phyloP scores from a whole-genome alignment of 1,284 basidiomycete genomes.

The Blastosporella zonata region DNA sequence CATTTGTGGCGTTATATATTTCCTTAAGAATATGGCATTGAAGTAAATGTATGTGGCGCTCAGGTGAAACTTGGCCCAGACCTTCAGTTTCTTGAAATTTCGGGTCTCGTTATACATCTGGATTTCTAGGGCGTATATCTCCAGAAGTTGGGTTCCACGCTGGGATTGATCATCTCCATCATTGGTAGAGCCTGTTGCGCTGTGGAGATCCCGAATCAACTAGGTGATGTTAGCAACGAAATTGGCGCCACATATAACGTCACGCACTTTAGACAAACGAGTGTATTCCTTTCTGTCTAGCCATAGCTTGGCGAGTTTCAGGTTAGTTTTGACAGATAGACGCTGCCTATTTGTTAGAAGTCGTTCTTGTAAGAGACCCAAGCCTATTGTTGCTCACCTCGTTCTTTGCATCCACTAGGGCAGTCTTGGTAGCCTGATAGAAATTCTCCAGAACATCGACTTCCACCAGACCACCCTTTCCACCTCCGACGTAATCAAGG shows the following conservation, averaged over 20 bases:
- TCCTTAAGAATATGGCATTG: conserved; percentile 59
- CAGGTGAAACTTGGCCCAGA: conserved; percentile 24
- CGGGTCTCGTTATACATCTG: conserved; percentile 98
- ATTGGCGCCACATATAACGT: conserved; percentile 1
- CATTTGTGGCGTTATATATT: conserved; percentile 93
- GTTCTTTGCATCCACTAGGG: conserved; percentile 91
- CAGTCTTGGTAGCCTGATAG: conserved; percentile 90
- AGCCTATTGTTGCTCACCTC: conserved; percentile 59
- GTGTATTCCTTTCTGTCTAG: conserved; percentile 90
- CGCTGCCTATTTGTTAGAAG: conserved; percentile 50
- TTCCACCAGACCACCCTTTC: conserved; percentile 79
- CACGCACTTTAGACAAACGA: conserved; percentile 73
- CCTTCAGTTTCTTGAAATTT: conserved; percentile 95
- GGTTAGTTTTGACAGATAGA: conserved; percentile 91
- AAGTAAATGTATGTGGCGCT: conserved; percentile 2
- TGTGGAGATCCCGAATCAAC: conserved; percentile 74
- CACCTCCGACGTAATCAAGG: conserved; percentile 96
- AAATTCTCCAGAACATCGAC: conserved; percentile 91
- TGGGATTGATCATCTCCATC: conserved; percentile 84
- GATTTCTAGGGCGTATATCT: conserved; percentile 97
- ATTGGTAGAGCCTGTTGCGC: conserved; percentile 57
- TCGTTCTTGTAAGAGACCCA: neutral
- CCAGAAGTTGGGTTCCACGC: conserved; percentile 90
- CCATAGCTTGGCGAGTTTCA: conserved; percentile 98
- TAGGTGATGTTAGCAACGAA: conserved; percentile 25